Conservation (phyloP, 2,329 filamentous ascomycete genomes). For the Colletotrichum sansevieriae region DNA sequence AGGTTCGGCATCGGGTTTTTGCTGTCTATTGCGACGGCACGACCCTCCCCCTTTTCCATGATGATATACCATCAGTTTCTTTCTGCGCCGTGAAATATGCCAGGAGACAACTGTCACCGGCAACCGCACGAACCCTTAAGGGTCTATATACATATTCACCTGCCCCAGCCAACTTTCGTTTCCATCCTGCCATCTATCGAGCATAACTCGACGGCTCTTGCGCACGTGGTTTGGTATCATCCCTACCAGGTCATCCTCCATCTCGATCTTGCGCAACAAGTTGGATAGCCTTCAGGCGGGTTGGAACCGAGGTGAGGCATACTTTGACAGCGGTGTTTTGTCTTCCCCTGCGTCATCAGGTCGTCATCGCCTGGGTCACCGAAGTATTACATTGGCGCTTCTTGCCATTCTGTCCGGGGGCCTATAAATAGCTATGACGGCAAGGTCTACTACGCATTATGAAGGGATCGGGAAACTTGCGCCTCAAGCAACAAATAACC, state of each 20-base stretch:
- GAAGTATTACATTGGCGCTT: conserved; percentile 7
- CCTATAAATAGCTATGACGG: background rate
- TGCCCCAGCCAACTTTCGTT: too few relatives aligned
- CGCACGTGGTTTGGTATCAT: too few relatives aligned
- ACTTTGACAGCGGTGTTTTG: background rate
- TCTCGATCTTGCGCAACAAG: too few relatives aligned
- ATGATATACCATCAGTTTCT: conserved; percentile 25
- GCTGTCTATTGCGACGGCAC: conserved; percentile 36
- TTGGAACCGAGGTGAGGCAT: background rate
- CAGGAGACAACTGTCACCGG: background rate
- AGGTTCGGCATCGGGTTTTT: conserved; percentile 40
- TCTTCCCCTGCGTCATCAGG: background rate
- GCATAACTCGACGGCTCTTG: too few relatives aligned
- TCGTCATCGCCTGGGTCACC: conserved; percentile 1
- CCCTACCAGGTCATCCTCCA: too few relatives aligned
- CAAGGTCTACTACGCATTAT: conserved; percentile 11
- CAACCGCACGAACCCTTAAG: background rate
- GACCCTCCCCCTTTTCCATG: conserved; percentile 19
- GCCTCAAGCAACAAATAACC: background rate
- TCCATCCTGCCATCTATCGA: too few relatives aligned
- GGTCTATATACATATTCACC: background rate
- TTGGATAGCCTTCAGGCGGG: too few relatives aligned
- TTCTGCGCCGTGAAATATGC: background rate
- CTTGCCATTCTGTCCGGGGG: background rate
- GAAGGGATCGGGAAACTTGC: background rate